Evolutionary conservation across 495 filamentous ascomycete species (phyloP).

Genomic region (Darksidea phi): DNA sequence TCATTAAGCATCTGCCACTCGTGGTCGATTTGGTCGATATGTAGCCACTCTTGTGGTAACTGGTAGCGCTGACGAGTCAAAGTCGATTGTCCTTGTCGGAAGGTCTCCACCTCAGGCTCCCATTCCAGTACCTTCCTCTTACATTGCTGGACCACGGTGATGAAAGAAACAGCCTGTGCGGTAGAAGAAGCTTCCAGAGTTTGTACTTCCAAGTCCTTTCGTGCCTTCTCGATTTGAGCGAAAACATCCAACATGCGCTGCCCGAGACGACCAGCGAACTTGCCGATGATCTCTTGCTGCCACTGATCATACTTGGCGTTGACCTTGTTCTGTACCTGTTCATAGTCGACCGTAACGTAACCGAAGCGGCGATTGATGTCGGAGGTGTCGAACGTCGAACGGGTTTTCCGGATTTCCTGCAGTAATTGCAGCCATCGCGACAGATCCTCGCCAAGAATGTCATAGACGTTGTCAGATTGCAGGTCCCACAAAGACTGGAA

Average conservation of each 20-base stretch:
- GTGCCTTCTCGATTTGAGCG: slow-evolving; percentile 81
- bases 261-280: slow-evolving; percentile 88
- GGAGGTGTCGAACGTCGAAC: slow-evolving; percentile 92
- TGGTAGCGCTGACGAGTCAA: slow-evolving; percentile 86
- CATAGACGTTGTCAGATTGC: slow-evolving; percentile 90
- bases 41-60: slow-evolving; percentile 89
- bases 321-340: slow-evolving; percentile 96
- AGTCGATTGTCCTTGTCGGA: slow-evolving; percentile 90
- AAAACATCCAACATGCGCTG: slow-evolving; percentile 86
- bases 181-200: slow-evolving; percentile 90
- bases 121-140: slow-evolving; percentile 88
- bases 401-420: slow-evolving; percentile 89
- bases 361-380: slow-evolving; percentile 88
- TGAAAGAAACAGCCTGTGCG: slow-evolving; percentile 94
- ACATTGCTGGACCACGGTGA: slow-evolving; percentile 93
- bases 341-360: slow-evolving; percentile 91
- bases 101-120: slow-evolving; percentile 93
- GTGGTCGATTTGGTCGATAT: slow-evolving; percentile 87
- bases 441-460: slow-evolving; percentile 84
- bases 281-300: slow-evolving; percentile 93
- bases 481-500: slow-evolving; percentile 99
- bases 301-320: slow-evolving; percentile 99
- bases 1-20: slow-evolving; percentile 92
- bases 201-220: slow-evolving; percentile 83
- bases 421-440: slow-evolving; percentile 90